Percentiles rank a stretch among this genome's conserved stretches.
These are phyloP conservation scores for Trichomonas vaginalis DNA, from an alignment of 208 protist species.

Conservation along the genomic window DNA sequence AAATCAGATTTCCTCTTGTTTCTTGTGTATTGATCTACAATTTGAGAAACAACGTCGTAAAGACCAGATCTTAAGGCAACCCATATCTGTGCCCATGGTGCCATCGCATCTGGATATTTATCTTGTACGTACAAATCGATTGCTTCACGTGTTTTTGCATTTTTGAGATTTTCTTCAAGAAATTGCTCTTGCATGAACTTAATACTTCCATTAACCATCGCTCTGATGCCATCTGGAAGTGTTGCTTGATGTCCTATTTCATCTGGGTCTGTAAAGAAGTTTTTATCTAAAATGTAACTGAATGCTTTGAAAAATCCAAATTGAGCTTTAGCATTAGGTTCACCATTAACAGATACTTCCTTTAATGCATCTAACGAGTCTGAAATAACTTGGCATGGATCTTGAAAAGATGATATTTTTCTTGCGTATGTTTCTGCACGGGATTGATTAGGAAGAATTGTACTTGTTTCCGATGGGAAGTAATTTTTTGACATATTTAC, in stretches of 20 bases:
- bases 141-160: background rate
- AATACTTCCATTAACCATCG: background rate
- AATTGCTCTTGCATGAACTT: background rate
- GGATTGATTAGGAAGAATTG: no score
- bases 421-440: background rate
- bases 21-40: background rate
- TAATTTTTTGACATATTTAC: background rate
- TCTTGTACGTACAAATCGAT: background rate
- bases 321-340: background rate
- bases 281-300: background rate
- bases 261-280: background rate
- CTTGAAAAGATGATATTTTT: no score
- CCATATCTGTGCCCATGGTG: conserved; percentile 8
- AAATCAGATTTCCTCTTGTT: background rate
- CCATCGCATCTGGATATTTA: background rate
- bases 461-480: background rate
- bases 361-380: background rate
- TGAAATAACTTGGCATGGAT: background rate
- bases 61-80: background rate
- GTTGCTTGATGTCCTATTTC: background rate
- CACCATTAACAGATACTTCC: background rate
- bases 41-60: background rate
- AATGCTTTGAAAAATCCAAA: background rate
- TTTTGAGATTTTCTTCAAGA: background rate
- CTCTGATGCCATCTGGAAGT: background rate